Percentiles rank a stretch among this genome's conserved stretches.
Conservation (phyloP, 345 rosid genomes). For the Streptanthus diversifolius region DNA sequence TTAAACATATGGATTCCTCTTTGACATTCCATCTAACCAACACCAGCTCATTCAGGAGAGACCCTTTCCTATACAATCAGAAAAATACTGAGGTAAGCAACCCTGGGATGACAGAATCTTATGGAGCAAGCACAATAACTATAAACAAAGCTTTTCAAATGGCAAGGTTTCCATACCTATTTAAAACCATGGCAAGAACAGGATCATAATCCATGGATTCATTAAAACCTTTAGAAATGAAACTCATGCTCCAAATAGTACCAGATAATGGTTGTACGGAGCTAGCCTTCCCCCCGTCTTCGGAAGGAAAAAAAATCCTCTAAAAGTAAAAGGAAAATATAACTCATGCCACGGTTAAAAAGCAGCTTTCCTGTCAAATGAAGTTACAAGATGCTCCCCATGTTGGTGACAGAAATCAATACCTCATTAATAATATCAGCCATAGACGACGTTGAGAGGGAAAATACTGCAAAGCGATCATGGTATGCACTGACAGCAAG, state of each 20-base stretch:
- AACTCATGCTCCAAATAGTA: conserved; percentile 99
- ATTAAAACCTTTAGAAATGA: conserved; percentile 55
- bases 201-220: conserved; percentile 67
- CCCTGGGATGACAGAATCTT: conserved; percentile 20
- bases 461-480: conserved; percentile 74
- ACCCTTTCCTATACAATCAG: conserved; percentile 62
- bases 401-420: conserved; percentile 16
- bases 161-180: conserved; percentile 60
- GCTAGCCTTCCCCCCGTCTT: conserved; percentile 44
- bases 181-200: conserved; percentile 76
- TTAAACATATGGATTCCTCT: conserved; percentile 47
- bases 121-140: not conserved
- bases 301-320: conserved; percentile 79
- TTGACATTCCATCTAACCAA: conserved; percentile 65
- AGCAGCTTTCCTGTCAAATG: not conserved
- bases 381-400: conserved; percentile 27
- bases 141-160: conserved; percentile 28
- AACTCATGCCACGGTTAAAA: not conserved
- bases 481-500: conserved; percentile 84
- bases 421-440: conserved; percentile 72
- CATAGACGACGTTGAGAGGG: conserved; percentile 62
- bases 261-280: conserved; percentile 53
- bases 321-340: not conserved
- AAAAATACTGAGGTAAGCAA: conserved; percentile 24
- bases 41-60: conserved; percentile 59